Evolutionary conservation across 2,329 filamentous ascomycete species (phyloP).

Genomic region (Epichloe brachyelytri): DNA sequence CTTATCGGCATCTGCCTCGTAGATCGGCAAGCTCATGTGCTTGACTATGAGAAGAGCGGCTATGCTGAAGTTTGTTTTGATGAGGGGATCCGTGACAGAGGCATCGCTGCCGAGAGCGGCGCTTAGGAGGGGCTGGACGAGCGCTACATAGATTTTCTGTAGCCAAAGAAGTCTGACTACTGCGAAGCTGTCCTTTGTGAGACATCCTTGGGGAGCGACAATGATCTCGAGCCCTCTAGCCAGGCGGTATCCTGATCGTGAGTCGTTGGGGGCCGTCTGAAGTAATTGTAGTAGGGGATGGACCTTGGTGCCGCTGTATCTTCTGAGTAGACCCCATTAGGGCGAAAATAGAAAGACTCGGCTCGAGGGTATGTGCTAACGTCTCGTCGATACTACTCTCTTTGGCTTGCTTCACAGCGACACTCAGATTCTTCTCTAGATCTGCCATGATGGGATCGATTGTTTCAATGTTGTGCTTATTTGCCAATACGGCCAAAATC

Average conservation of each 20-base stretch:
- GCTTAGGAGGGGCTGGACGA: constrained; percentile 32
- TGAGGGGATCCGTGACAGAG: constrained; percentile 14
- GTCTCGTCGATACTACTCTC: neutral
- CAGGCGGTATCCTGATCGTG: constrained; percentile 24
- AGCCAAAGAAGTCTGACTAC: constrained; percentile 32
- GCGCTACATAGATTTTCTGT: constrained; percentile 36
- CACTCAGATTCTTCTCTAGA: constrained; percentile 14
- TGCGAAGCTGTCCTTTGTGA: constrained; percentile 29
- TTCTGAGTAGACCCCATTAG: constrained; percentile 25
- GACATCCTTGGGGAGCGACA: constrained; percentile 24
- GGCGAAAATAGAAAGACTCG: constrained; percentile 18
- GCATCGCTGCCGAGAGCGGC: constrained; percentile 23
- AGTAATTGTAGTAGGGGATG: constrained; percentile 22
- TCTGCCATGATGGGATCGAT: constrained; percentile 13
- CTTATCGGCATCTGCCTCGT: constrained; percentile 34
- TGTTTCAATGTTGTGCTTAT: constrained; percentile 30
- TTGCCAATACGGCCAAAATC: constrained; percentile 29
- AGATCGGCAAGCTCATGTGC: constrained; percentile 37
- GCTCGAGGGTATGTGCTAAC: neutral
- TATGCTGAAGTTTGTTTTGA: constrained; percentile 30
- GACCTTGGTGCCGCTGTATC: constrained; percentile 23
- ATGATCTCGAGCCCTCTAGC: constrained; percentile 30
- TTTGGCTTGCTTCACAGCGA: constrained; percentile 9
- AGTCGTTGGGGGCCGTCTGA: constrained; percentile 20
- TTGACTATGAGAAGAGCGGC: constrained; percentile 35